Base-by-base conservation (phyloP, 371 early-diverging fungal species). In the Mucor piriformis region DNA sequence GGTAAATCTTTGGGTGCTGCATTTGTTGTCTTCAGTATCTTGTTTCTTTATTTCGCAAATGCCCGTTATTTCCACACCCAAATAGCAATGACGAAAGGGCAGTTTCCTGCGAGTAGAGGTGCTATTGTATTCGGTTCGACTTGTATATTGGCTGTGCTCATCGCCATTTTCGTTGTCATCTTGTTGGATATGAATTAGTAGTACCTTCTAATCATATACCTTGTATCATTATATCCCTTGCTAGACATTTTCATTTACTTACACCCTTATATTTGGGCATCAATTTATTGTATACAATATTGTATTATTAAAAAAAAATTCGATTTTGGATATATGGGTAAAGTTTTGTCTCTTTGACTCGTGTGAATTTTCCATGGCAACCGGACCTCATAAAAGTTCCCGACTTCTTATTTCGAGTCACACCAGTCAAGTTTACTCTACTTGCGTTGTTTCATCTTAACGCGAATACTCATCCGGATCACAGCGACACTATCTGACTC, bases 41-140 rank as follows among this genome's bases (percentile, higher is more conserved):
- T 83, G 7, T 89, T 91, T 63, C 67, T 91, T 6, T 76, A 83
- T 54, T 69, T 90, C 46, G 91, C 88, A n/a, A 75, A 85, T 29
- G 78, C 82, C 25, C 72, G 91, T 33, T 92, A 91, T 63, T 91
- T 91, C 69, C 84, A 84, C 67, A 82, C 86, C 10, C 91, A 92
- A 70, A 62, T 58, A 15, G 75, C 84, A 20, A 72, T 92, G 71
- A 87, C 85, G 1, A 76, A 77, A 60, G 89, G 88, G 3, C 74
- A 76, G 46, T 92, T 90, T 44, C 89, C 91, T 6, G 89, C 90
- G 2, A 88, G 88, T 64, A 79, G 90, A 50, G 85, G 86, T n/a
- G 80, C 81, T 21, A 77, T 86, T 25, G 46, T 85, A 15, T 54
- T 84, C 29, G 83, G 83, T 7, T 77, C 84, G 0, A 55, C 79